Evolutionary conservation across 208 protist species (phyloP).

Genomic region (Wallacemonas sp.): DNA sequence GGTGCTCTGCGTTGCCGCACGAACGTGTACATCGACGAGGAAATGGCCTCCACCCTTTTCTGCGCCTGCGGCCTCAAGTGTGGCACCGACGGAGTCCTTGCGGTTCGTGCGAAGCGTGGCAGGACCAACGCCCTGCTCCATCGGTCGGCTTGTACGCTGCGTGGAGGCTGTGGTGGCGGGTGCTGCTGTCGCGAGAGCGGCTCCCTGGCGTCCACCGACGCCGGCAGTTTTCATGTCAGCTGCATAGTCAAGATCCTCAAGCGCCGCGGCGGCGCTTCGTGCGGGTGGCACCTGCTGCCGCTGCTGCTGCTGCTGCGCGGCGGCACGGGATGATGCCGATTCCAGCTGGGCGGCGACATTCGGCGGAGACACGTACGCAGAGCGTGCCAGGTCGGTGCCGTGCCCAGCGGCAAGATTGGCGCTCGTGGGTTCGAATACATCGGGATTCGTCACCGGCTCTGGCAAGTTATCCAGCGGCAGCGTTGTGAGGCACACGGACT

Average conservation of each 20-base stretch:
- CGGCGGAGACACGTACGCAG: background rate
- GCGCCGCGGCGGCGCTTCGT: background rate
- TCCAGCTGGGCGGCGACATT: background rate
- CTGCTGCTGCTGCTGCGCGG: background rate
- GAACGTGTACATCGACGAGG: conserved; percentile 17
- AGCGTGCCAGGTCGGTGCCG: background rate
- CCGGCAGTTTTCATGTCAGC: background rate
- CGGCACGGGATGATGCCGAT: background rate
- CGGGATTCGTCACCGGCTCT: conserved; percentile 7
- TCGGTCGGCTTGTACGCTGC: background rate
- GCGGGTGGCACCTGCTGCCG: background rate
- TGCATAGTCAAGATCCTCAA: background rate
- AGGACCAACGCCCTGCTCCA: background rate
- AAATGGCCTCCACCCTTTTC: background rate
- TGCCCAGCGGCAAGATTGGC: conserved; percentile 15
- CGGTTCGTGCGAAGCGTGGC: background rate
- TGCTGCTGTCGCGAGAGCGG: background rate
- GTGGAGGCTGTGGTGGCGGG: background rate
- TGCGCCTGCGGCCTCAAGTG: background rate
- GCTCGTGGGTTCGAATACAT: conserved; percentile 12
- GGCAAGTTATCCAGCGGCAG: conserved; percentile 28
- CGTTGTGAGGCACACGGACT: conserved; percentile 44
- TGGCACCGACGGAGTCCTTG: conserved; percentile 1
- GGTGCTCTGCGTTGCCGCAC: conserved; percentile 2
- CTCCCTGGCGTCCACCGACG: too few species aligned